Evolutionary conservation across 176 grass and related monocot species (phyloP).

Genomic region (Lolium perenne): DNA sequence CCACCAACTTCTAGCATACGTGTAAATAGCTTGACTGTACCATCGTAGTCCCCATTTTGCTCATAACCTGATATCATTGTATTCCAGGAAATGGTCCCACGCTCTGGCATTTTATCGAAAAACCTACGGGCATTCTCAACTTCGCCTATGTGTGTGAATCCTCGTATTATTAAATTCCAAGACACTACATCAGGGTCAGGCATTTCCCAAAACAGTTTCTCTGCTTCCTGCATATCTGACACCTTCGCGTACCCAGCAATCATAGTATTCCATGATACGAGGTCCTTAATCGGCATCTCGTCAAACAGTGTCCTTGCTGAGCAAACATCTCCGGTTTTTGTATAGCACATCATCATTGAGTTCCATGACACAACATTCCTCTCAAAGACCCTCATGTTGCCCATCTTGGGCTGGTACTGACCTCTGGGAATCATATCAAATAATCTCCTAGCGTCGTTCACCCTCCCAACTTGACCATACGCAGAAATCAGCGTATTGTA

Average conservation of each 20-base stretch:
- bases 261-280: constrained; percentile 79
- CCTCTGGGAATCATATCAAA: constrained; percentile 68
- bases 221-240: constrained; percentile 57
- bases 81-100: constrained; percentile 66
- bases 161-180: constrained; percentile 79
- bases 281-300: constrained; percentile 64
- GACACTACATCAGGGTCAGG: constrained; percentile 59
- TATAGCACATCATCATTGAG: constrained; percentile 79
- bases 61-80: constrained; percentile 82
- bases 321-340: constrained; percentile 49
- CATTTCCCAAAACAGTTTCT: constrained; percentile 58
- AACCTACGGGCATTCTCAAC: constrained; percentile 48
- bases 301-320: constrained; percentile 66
- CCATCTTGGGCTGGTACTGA: constrained; percentile 2
- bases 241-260: constrained; percentile 55
- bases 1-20: constrained; percentile 55
- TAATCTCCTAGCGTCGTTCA: constrained; percentile 53
- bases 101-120: constrained; percentile 64
- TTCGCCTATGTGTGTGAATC: constrained; percentile 60
- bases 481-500: constrained; percentile 75
- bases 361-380: constrained; percentile 76
- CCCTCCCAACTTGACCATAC: constrained; percentile 61
- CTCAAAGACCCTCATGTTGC: constrained; percentile 40
- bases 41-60: constrained; percentile 58
- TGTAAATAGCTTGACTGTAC: constrained; percentile 53